These are phyloP conservation scores for Sporisorium exsertum DNA, from an alignment of 1,284 basidiomycete genomes.

Conservation along the genomic window DNA sequence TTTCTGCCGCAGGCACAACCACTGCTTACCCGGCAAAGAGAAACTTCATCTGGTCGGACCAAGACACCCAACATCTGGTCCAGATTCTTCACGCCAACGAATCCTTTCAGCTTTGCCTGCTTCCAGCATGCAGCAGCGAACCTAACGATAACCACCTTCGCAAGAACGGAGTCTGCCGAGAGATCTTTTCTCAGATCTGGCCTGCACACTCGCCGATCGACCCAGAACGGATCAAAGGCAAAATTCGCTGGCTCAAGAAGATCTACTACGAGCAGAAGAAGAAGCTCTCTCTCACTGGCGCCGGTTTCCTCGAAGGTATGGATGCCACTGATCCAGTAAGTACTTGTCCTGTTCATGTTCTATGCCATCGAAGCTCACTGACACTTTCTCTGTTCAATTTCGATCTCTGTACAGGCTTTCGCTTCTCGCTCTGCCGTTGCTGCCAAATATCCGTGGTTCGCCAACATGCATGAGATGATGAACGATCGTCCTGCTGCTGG, in stretches of 20 bases:
- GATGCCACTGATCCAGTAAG: neutral
- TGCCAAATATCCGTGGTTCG: neutral
- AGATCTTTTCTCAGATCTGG: no score
- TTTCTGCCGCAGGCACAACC: no score
- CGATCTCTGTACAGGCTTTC: neutral
- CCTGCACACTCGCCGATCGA: no score
- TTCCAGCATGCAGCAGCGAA: no score
- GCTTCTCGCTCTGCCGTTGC: neutral
- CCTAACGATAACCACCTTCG: no score
- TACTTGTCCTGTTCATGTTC: neutral
- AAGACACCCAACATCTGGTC: no score
- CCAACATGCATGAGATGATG: conserved; percentile 3
- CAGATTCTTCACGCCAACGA: no score
- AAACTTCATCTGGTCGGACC: no score
- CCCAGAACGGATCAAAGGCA: neutral
- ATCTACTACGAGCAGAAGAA: neutral
- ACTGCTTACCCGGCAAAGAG: no score
- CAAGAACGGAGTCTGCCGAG: no score
- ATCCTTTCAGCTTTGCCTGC: no score
- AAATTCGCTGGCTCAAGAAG: neutral
- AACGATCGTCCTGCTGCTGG: neutral
- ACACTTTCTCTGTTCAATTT: neutral
- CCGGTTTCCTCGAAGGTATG: conserved; percentile 1
- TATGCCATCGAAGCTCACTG: no score
- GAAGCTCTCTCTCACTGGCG: neutral